Evolutionary conservation across 2,329 filamentous ascomycete species (phyloP).

Genomic region (Hymenoscyphus occultus): DNA sequence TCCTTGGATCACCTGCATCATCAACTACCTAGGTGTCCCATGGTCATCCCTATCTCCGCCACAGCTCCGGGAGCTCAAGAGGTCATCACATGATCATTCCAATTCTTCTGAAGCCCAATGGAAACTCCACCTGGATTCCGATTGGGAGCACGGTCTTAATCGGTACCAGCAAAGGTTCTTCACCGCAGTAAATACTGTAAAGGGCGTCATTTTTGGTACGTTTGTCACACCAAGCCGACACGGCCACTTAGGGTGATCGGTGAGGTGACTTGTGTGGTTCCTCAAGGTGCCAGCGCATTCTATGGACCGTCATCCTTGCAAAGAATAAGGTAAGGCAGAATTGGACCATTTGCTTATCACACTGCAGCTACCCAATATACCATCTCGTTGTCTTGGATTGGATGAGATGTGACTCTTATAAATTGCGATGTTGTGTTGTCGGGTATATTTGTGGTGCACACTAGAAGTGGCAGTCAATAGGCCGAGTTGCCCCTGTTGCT

Average conservation of each 20-base stretch:
- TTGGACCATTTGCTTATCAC: constrained; percentile 15
- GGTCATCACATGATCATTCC: neutral
- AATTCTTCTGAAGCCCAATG: neutral
- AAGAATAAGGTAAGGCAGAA: constrained; percentile 23
- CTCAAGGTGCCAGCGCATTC: constrained; percentile 26
- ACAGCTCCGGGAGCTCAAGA: neutral
- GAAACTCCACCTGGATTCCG: neutral
- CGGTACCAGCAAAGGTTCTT: neutral
- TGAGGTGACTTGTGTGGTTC: constrained; percentile 4
- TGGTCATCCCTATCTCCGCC: neutral
- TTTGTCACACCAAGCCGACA: neutral
- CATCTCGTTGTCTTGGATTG: neutral
- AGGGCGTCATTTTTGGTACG: neutral
- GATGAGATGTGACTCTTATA: neutral
- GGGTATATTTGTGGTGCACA: too few species aligned
- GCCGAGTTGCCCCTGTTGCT: too few species aligned
- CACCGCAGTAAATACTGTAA: neutral
- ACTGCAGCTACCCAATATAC: constrained; percentile 3
- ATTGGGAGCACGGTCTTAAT: neutral
- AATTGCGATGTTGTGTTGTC: neutral
- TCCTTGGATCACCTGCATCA: neutral
- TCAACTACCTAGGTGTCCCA: neutral
- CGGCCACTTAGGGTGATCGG: neutral
- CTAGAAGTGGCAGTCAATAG: too few species aligned
- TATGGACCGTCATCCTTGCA: constrained; percentile 21